Evolutionary conservation across 2,329 filamentous ascomycete species (phyloP).

Genomic region (Orbilia brochopaga): DNA sequence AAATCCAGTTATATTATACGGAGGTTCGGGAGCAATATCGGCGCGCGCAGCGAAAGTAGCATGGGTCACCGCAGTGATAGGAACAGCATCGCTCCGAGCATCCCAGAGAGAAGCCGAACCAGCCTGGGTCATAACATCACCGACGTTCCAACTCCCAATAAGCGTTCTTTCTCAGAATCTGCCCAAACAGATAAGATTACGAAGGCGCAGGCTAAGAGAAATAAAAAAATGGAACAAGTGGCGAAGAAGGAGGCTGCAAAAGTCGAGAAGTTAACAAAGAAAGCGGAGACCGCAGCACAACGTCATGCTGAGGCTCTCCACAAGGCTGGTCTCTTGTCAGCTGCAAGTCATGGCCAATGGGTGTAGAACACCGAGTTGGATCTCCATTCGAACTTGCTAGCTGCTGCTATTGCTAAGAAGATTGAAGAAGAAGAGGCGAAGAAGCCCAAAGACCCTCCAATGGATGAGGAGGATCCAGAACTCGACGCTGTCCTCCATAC

Average conservation of each 20-base stretch:
- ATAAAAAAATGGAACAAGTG: constrained; percentile 9
- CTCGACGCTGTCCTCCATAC: neutral
- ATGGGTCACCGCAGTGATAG: constrained; percentile 35
- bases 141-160: neutral
- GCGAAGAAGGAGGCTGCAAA: constrained; percentile 14
- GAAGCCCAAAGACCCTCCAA: neutral
- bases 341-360: constrained; percentile 17
- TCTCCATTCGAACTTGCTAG: neutral
- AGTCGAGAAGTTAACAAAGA: constrained; percentile 1
- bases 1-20: constrained; percentile 27
- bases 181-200: neutral
- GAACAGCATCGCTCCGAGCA: constrained; percentile 2
- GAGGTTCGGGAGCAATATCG: constrained; percentile 29
- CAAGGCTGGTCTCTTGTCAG: neutral
- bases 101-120: constrained; percentile 32
- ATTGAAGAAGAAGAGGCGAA: neutral
- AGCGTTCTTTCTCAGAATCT: neutral
- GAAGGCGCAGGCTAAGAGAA: constrained; percentile 9
- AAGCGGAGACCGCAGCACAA: constrained; percentile 4
- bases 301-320: neutral
- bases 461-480: neutral
- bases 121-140: constrained; percentile 29
- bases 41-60: constrained; percentile 43
- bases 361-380: constrained; percentile 8
- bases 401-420: neutral